These are phyloP conservation scores for Aspergillus hortae DNA, from an alignment of 2,329 filamentous ascomycete species.

Conservation along the genomic window DNA sequence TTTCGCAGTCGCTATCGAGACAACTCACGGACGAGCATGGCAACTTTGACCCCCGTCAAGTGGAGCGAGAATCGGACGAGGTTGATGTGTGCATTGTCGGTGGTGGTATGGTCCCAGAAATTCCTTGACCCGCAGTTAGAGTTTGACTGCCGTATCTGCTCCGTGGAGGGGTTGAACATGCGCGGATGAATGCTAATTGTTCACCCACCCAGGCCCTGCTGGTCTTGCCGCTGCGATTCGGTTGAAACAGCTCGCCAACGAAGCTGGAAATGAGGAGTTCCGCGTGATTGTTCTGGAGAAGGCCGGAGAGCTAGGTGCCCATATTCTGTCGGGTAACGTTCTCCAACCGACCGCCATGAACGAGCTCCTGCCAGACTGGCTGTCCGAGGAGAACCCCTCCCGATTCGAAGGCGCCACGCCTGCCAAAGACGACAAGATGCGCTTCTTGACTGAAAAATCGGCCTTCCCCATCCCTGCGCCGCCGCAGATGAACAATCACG, in stretches of 20 bases:
- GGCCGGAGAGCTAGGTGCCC: constrained; percentile 88
- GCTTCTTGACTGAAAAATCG: constrained; percentile 79
- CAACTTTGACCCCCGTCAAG: constrained; percentile 60
- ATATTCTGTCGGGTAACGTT: constrained; percentile 94
- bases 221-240: constrained; percentile 90
- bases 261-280: constrained; percentile 93
- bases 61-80: constrained; percentile 86
- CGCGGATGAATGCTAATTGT: neutral
- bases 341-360: constrained; percentile 84
- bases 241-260: constrained; percentile 91
- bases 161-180: no score
- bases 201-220: constrained; percentile 62
- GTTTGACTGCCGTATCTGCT: no score
- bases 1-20: constrained; percentile 43
- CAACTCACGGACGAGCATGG: constrained; percentile 49
- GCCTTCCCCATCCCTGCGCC: constrained; percentile 80
- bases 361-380: constrained; percentile 91
- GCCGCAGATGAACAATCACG: constrained; percentile 96
- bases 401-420: constrained; percentile 85
- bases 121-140: neutral
- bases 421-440: constrained; percentile 81
- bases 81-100: constrained; percentile 97
- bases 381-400: constrained; percentile 79
- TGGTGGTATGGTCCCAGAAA: constrained; percentile 55
- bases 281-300: constrained; percentile 91